A percentile compares a stretch with the other conserved stretches of the same genome.
Evolutionary conservation across 192 early-diverging fungal species (phyloP).

Genomic region (Pilaira anomala): DNA sequence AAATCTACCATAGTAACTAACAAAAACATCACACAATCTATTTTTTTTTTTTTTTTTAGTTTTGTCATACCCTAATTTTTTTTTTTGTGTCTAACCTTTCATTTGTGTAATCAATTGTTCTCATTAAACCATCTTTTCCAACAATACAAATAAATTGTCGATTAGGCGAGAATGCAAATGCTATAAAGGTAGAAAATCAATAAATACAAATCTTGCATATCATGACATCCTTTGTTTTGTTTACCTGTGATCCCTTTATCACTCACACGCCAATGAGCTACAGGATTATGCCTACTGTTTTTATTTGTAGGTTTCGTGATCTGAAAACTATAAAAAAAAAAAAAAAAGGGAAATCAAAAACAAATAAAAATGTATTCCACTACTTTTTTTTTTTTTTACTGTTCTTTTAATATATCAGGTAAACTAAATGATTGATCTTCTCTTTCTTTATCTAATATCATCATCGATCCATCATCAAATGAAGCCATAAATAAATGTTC

Average conservation of each 20-base stretch:
- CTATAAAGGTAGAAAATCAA: too few relatives aligned
- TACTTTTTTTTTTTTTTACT: conserved; percentile 1
- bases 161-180: conserved; percentile 85
- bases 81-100: too few relatives aligned
- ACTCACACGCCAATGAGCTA: conserved; percentile 33
- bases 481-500: conserved; percentile 84
- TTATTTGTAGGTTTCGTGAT: conserved; percentile 10
- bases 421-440: conserved; percentile 51
- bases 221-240: too few relatives aligned
- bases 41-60: neutral
- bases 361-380: conserved; percentile 6
- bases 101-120: conserved; percentile 71
- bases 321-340: conserved; percentile 19
- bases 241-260: conserved; percentile 27
- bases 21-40: conserved; percentile 72
- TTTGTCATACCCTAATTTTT: too few relatives aligned
- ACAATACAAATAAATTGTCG: conserved; percentile 71
- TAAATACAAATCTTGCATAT: too few relatives aligned
- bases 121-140: conserved; percentile 74
- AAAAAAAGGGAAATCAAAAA: conserved; percentile 33
- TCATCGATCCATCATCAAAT: conserved; percentile 79
- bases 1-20: conserved; percentile 83
- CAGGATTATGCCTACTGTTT: conserved; percentile 22
- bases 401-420: neutral
- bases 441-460: conserved; percentile 85